phyloP scores from a whole-genome alignment of 768 basidiomycete genomes.

The Rhizopogon roseolus region DNA sequence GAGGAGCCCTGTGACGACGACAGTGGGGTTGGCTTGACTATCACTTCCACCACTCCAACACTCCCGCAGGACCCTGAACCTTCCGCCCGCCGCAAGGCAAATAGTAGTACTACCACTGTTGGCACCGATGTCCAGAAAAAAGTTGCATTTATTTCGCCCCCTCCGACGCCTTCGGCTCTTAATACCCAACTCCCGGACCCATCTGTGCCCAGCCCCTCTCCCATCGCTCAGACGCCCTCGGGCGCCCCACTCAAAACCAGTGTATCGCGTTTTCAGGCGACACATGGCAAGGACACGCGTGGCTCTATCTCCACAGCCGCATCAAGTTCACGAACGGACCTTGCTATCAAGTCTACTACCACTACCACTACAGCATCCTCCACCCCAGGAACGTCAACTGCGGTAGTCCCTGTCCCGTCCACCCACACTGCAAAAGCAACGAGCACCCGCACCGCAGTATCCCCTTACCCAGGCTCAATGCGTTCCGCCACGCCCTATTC shows the following conservation, averaged over 20 bases:
- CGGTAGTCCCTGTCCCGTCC: slow-evolving; percentile 54
- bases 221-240: slow-evolving; percentile 17
- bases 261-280: slow-evolving; percentile 72
- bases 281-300: slow-evolving; percentile 65
- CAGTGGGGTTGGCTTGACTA: slow-evolving; percentile 32
- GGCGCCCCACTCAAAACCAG: slow-evolving; percentile 52
- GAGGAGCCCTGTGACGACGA: slow-evolving; percentile 33
- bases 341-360: slow-evolving; percentile 38
- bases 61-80: slow-evolving; percentile 14
- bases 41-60: slow-evolving; percentile 25
- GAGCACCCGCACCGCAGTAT: slow-evolving; percentile 58
- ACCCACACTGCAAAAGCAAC: slow-evolving; percentile 49
- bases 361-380: slow-evolving; percentile 47
- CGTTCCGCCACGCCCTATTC: slow-evolving; percentile 83
- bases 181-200: slow-evolving; percentile 42
- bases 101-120: slow-evolving; percentile 25
- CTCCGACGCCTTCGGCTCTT: slow-evolving; percentile 58
- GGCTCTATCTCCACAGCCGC: slow-evolving; percentile 61
- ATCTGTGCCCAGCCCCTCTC: slow-evolving; percentile 28
- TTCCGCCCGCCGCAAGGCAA: slow-evolving; percentile 34
- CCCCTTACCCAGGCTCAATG: slow-evolving; percentile 66
- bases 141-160: slow-evolving; percentile 83
- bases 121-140: slow-evolving; percentile 66
- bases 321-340: slow-evolving; percentile 58
- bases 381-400: slow-evolving; percentile 50